A percentile compares a stretch with the other conserved stretches of the same genome.
phyloP scores from a whole-genome alignment of 2,329 filamentous ascomycete species.

The Fusarium bactridioides region DNA sequence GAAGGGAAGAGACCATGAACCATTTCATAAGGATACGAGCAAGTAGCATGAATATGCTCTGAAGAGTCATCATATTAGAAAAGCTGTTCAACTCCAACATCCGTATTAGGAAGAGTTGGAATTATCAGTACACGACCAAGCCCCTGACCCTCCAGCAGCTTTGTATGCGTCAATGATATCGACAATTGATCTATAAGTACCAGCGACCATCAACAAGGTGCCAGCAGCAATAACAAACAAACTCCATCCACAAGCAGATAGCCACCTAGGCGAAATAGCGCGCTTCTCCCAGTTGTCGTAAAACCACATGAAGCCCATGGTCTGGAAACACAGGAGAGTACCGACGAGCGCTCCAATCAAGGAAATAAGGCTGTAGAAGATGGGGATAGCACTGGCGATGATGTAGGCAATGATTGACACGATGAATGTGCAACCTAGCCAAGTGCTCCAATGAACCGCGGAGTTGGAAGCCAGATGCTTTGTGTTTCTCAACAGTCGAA shows the following conservation, averaged over 20 bases:
- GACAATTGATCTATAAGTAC: conserved; percentile 55
- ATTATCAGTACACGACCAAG: conserved; percentile 55
- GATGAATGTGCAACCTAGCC: conserved; percentile 42
- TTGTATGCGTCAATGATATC: conserved; percentile 46
- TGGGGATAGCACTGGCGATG: conserved; percentile 34
- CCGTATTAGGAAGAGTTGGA: conserved; percentile 41
- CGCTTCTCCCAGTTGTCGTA: conserved; percentile 41
- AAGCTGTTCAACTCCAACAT: rapidly evolving
- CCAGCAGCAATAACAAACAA: conserved; percentile 25
- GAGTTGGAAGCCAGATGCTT: conserved; percentile 43
- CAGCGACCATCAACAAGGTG: conserved; percentile 53
- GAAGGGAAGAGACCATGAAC: too few relatives aligned
- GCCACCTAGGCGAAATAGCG: background rate
- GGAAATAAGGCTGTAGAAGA: conserved; percentile 42
- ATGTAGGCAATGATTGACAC: conserved; percentile 40
- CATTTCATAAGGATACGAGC: too few relatives aligned
- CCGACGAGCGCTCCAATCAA: conserved; percentile 41
- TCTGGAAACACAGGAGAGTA: conserved; percentile 42
- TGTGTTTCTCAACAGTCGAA: conserved; percentile 37
- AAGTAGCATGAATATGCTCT: background rate
- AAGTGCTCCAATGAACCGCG: conserved; percentile 41
- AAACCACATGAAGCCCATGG: conserved; percentile 43
- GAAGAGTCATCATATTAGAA: too few relatives aligned
- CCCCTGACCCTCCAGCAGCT: conserved; percentile 46
- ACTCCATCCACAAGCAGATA: conserved; percentile 6